Conservation (phyloP, 2,329 filamentous ascomycete species). For the Thermoascus crustaceus region DNA sequence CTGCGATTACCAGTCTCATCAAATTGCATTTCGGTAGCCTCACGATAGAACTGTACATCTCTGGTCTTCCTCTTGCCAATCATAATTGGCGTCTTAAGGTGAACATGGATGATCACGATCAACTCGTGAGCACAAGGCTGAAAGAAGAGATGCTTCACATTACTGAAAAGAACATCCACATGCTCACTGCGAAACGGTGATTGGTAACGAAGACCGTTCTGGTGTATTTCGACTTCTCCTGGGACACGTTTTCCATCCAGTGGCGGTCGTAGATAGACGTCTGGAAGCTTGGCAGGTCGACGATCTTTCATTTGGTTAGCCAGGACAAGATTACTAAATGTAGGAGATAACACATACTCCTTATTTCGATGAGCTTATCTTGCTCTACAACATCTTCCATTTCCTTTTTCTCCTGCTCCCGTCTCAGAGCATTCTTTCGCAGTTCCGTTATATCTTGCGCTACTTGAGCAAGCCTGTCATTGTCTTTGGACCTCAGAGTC, state of each 20-base stretch:
- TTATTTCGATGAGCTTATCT: constrained; percentile 89
- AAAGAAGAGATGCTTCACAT: constrained; percentile 98
- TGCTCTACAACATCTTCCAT: constrained; percentile 99
- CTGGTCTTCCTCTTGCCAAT: constrained; percentile 99
- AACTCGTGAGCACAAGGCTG: constrained; percentile 93
- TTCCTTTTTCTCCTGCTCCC: constrained; percentile 98
- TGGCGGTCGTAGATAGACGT: constrained; percentile 90
- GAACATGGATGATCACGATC: constrained; percentile 96
- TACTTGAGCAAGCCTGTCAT: constrained; percentile 81
- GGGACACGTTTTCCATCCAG: constrained; percentile 96
- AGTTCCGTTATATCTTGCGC: constrained; percentile 90
- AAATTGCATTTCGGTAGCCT: constrained; percentile 97
- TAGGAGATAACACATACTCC: constrained; percentile 54
- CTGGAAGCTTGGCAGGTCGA: constrained; percentile 79
- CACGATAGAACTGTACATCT: constrained; percentile 95
- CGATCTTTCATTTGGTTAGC: constrained; percentile 59
- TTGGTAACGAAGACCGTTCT: constrained; percentile 96
- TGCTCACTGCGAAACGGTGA: constrained; percentile 71
- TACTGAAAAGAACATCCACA: constrained; percentile 93
- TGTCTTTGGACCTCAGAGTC: constrained; percentile 87
- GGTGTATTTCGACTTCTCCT: constrained; percentile 93
- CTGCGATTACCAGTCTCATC: constrained; percentile 98
- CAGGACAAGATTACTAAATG: constrained; percentile 2
- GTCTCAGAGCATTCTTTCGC: constrained; percentile 84
- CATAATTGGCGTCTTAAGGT: constrained; percentile 95